Conservation (phyloP, 1,284 basidiomycete species). For the Ceratobasidium sp. region DNA sequence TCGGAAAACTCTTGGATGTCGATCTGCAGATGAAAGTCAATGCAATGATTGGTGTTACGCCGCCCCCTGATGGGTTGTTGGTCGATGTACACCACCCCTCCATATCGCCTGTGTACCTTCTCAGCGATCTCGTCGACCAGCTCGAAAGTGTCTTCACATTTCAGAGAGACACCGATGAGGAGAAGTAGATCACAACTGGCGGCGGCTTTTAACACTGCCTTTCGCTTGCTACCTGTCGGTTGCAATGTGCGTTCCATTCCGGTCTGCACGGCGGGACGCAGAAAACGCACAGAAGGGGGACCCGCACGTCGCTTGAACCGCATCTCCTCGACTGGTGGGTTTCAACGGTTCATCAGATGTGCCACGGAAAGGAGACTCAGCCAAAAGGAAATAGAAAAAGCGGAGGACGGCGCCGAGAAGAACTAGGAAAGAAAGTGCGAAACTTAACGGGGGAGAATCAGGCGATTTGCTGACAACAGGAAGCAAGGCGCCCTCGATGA, state of each 20-base stretch:
- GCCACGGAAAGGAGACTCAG: not conserved
- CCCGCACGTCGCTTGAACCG: not conserved
- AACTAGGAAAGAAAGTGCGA: not conserved
- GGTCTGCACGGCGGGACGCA: not conserved
- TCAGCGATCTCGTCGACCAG: not conserved
- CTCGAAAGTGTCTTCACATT: not conserved
- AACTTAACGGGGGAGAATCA: too few species aligned
- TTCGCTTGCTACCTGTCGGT: not conserved
- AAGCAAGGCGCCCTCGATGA: not conserved
- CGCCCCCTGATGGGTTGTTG: slow-evolving; percentile 8
- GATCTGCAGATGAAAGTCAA: slow-evolving; percentile 17
- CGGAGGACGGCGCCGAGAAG: not conserved
- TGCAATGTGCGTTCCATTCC: not conserved
- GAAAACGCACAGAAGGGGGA: not conserved
- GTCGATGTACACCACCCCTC: slow-evolving; percentile 17
- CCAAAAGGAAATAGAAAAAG: not conserved
- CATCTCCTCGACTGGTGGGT: not conserved
- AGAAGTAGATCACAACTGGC: not conserved
- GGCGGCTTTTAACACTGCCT: not conserved
- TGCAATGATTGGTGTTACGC: not conserved
- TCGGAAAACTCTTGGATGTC: not conserved
- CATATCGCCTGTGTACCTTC: not conserved
- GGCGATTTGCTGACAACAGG: not conserved
- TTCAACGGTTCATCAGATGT: too few species aligned
- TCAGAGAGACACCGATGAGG: not conserved